Evolutionary conservation across 164 flowering plant species (phyloP), one percentile per base, ranked within the genome.

Genomic region (Kingdonia uniflora): DNA sequence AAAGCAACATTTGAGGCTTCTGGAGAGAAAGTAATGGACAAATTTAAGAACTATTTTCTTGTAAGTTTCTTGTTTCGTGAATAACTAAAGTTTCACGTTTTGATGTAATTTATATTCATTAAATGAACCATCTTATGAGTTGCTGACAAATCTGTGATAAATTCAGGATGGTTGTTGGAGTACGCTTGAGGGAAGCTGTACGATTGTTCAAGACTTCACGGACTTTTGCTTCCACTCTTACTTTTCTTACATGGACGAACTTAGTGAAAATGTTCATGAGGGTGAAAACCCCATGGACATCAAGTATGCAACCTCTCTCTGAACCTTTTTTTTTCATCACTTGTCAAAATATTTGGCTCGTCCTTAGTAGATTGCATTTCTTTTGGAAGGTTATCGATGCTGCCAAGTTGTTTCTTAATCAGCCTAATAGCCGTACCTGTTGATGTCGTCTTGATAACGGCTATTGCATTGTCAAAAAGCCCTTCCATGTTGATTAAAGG

Each of bases 141-240:
- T 22, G 14, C 19, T 55, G 33, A 54, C 20, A 43, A 19, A 19
- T 49, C 19, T 45, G 20, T 49, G 42, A 43, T 29, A 24, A 42
- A 60, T 42, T 33, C 79, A 92, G 98, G 91, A 88, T 66, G 99
- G 99, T 22, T 65, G 73, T 54, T 70, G 68, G 76, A 72, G 89
- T 58, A 81, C 99, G 2, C 21, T 88, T 2, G 24, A 71, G 60
- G 85, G 76, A 47, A 74, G 94, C 65, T 88, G 82, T 68, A 84
- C 82, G 0, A 77, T 65, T 14, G 98, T 92, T 37, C 68, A 67
- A 26, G 98, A 92, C 55, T 74, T 92, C 59, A 79, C 80, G 0
- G 97, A 92, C 63, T 77, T 92, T 59, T 88, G 91, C 71, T 92
- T 86, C 68, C 89, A 88, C 60, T 88, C 97, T 17, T 92, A 86